A percentile compares a stretch with the other conserved stretches of the same genome.
These are phyloP conservation scores for Colletotrichum sp. DNA, from an alignment of 2,329 filamentous ascomycete genomes.

Conservation along the genomic window DNA sequence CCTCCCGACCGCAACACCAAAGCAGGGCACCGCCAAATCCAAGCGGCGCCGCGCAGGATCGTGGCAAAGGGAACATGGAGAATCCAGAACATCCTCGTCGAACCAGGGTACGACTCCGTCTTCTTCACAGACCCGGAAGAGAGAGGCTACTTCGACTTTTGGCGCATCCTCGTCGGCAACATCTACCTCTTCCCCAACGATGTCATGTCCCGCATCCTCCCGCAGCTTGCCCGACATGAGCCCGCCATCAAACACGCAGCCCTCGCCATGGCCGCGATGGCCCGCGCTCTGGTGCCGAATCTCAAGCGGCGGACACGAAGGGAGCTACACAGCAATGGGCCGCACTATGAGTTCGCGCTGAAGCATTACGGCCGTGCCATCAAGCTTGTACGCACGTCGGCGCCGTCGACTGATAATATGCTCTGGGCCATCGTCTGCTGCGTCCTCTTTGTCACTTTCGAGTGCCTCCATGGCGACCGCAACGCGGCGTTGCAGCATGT, in stretches of 20 bases:
- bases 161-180: constrained; percentile 36
- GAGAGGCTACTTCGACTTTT: constrained; percentile 41
- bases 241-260: constrained; percentile 36
- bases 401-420: constrained; percentile 37
- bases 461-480: constrained; percentile 43
- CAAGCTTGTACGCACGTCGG: constrained; percentile 40
- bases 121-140: constrained; percentile 39
- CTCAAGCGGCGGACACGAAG: not conserved
- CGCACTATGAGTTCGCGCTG: constrained; percentile 40
- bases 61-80: not conserved
- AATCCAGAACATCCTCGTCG: constrained; percentile 26
- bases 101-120: constrained; percentile 37
- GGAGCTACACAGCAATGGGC: not conserved
- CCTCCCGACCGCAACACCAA: not conserved
- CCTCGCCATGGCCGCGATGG: constrained; percentile 12
- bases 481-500: constrained; percentile 44
- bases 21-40: not conserved
- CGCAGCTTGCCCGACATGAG: constrained; percentile 42
- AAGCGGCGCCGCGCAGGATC: not conserved
- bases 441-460: constrained; percentile 45
- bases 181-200: constrained; percentile 37
- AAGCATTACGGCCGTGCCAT: constrained; percentile 44
- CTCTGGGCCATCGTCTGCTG: constrained; percentile 43
- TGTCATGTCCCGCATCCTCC: constrained; percentile 37
- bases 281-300: constrained; percentile 38